Conservation (phyloP, 179 eudicot species). For the Amaranthus tricolor region DNA sequence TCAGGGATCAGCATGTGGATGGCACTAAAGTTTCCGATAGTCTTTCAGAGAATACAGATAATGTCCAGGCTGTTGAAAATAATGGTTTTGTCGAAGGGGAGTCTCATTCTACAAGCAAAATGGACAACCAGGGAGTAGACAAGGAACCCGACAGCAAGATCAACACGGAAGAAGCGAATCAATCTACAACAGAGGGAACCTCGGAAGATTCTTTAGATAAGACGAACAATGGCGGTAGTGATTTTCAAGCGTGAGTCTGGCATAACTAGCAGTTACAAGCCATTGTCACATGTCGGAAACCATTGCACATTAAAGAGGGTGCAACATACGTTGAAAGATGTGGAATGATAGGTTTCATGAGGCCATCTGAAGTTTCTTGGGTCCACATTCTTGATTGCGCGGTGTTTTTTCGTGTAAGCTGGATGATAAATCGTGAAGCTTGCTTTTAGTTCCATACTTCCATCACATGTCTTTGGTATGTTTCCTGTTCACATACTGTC, state of each 20-base stretch:
- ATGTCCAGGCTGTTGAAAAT: slow-evolving; percentile 12
- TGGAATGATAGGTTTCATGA: neutral
- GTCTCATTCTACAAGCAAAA: slow-evolving; percentile 10
- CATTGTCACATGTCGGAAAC: neutral
- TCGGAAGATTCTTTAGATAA: neutral
- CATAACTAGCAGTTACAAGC: neutral
- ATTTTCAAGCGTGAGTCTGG: slow-evolving; percentile 10
- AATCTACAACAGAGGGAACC: slow-evolving; percentile 1
- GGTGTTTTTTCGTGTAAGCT: slow-evolving; percentile 2
- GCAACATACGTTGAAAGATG: neutral
- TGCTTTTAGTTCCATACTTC: neutral
- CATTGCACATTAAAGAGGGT: neutral
- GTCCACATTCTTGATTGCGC: neutral
- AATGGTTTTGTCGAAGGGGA: slow-evolving; percentile 13
- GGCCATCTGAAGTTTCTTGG: neutral
- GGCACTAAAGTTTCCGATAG: slow-evolving; percentile 5
- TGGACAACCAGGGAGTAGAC: slow-evolving; percentile 16
- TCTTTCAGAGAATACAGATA: slow-evolving; percentile 8
- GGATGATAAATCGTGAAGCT: neutral
- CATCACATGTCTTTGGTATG: neutral
- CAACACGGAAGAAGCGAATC: slow-evolving; percentile 2
- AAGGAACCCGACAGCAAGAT: neutral
- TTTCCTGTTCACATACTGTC: slow-evolving; percentile 2
- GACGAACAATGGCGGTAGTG: neutral
- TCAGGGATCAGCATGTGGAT: slow-evolving; percentile 19